A percentile compares a stretch with the other conserved stretches of the same genome.
These are phyloP conservation scores for Penicillium ochrochloron DNA, from an alignment of 495 filamentous ascomycete species.

Conservation along the genomic window DNA sequence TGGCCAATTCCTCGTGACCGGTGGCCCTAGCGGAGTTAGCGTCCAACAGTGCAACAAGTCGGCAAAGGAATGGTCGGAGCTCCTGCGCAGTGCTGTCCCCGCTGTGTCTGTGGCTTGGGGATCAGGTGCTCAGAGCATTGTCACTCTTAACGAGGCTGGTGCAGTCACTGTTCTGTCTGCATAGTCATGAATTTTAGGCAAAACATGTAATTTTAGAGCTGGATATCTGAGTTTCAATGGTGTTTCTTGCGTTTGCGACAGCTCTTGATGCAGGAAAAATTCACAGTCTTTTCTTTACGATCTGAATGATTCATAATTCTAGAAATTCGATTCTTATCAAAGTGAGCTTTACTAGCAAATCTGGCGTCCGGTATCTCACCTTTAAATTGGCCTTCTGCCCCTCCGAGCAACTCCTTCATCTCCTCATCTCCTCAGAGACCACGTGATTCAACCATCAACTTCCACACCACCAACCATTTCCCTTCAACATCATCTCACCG, in stretches of 20 bases:
- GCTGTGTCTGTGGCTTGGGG: conserved; percentile 81
- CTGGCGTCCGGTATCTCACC: not conserved
- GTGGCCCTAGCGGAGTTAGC: conserved; percentile 77
- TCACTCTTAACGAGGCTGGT: conserved; percentile 75
- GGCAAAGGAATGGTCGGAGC: conserved; percentile 87
- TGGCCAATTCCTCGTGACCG: conserved; percentile 87
- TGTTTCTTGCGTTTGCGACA: conserved; percentile 31
- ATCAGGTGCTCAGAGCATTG: conserved; percentile 68
- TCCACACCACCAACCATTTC: not conserved
- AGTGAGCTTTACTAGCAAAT: not conserved
- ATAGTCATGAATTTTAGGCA: conserved; percentile 47
- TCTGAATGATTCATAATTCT: not conserved
- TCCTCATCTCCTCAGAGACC: too few species aligned
- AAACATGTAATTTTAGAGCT: conserved; percentile 38
- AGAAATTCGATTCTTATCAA: not conserved
- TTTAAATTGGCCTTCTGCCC: not conserved
- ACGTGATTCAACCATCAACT: not conserved
- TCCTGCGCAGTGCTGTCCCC: conserved; percentile 72
- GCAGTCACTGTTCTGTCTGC: conserved; percentile 65
- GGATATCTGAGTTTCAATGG: conserved; percentile 32
- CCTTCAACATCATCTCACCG: not conserved
- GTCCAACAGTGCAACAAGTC: conserved; percentile 87
- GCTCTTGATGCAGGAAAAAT: conserved; percentile 22
- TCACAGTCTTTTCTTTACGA: conserved; percentile 6
- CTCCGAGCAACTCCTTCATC: not conserved